Percentiles rank a stretch among this genome's conserved stretches.
Evolutionary conservation across 2,329 filamentous ascomycete genomes (phyloP).

Genomic region (Colletotrichum tabaci): DNA sequence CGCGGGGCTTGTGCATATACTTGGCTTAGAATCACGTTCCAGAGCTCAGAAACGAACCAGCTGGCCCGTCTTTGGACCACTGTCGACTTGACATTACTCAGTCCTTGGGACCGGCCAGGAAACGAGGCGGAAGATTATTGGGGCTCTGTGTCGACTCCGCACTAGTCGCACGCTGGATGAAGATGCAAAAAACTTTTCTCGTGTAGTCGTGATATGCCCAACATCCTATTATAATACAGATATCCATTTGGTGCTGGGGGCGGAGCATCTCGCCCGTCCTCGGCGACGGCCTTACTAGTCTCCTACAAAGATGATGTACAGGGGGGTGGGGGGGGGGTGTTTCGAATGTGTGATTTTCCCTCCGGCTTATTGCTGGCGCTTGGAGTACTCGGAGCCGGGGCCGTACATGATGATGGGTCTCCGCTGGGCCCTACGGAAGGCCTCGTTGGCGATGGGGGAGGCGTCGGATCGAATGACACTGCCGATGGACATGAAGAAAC

Average conservation of each 20-base stretch:
- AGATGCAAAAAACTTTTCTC: conserved; percentile 36
- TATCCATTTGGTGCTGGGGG: conserved; percentile 33
- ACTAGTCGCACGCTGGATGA: not conserved
- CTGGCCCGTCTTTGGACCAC: not conserved
- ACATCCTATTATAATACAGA: conserved; percentile 41
- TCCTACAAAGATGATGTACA: conserved; percentile 40
- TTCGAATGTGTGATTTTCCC: not conserved
- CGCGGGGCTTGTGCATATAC: too few species aligned
- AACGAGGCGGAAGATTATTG: not conserved
- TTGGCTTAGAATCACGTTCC: too few species aligned
- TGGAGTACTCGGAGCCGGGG: conserved; percentile 50
- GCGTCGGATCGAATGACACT: conserved; percentile 95
- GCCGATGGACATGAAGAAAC: conserved; percentile 99
- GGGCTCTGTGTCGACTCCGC: not conserved
- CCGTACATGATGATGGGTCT: conserved; percentile 78
- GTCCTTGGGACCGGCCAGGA: not conserved
- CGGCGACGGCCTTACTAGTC: conserved; percentile 1
- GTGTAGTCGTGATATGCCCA: conserved; percentile 37
- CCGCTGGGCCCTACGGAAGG: conserved; percentile 82
- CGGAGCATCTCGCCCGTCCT: conserved; percentile 22
- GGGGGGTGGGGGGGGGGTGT: not conserved
- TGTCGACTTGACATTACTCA: not conserved
- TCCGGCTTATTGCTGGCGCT: conserved; percentile 41
- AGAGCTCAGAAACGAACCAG: not conserved
- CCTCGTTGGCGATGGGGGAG: conserved; percentile 80